A percentile compares a stretch with the other conserved stretches of the same genome.
phyloP scores from a whole-genome alignment of 331 rosid species.

The Quercus tomentella region DNA sequence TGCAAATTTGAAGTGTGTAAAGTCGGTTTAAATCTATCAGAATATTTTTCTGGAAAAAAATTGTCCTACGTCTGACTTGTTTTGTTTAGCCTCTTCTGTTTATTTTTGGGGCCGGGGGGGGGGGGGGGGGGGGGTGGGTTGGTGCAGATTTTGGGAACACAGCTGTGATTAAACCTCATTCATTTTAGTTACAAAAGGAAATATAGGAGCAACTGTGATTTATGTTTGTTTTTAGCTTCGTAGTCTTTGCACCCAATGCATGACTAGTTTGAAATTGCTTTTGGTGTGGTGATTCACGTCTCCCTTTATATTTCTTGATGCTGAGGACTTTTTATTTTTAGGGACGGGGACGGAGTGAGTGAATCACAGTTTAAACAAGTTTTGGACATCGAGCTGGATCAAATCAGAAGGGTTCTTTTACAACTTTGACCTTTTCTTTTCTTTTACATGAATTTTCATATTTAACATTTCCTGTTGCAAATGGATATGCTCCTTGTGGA shows the following conservation, averaged over 20 bases:
- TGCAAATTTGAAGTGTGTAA: neutral
- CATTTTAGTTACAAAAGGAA: neutral
- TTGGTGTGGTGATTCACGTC: neutral
- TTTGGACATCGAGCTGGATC: conserved; percentile 74
- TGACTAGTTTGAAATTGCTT: neutral
- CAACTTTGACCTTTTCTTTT: neutral
- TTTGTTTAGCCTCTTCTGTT: neutral
- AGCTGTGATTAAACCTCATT: neutral
- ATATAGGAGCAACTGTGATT: neutral
- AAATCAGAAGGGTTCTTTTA: conserved; percentile 63
- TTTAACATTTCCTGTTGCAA: neutral
- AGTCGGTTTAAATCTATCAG: neutral
- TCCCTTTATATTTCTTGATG: conserved; percentile 6
- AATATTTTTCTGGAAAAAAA: neutral
- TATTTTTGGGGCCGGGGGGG: too few relatives aligned
- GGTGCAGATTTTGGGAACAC: neutral
- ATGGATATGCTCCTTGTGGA: neutral
- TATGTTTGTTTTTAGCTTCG: neutral
- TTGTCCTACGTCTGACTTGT: neutral
- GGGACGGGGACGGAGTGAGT: conserved; percentile 98
- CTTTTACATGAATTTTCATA: neutral
- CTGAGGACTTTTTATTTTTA: conserved; percentile 21
- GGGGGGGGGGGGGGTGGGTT: too few relatives aligned
- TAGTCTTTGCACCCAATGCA: too few relatives aligned
- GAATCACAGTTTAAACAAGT: conserved; percentile 88